Base-by-base conservation (phyloP, 108 stramenopile species). In the Mediolabrus comicus region DNA sequence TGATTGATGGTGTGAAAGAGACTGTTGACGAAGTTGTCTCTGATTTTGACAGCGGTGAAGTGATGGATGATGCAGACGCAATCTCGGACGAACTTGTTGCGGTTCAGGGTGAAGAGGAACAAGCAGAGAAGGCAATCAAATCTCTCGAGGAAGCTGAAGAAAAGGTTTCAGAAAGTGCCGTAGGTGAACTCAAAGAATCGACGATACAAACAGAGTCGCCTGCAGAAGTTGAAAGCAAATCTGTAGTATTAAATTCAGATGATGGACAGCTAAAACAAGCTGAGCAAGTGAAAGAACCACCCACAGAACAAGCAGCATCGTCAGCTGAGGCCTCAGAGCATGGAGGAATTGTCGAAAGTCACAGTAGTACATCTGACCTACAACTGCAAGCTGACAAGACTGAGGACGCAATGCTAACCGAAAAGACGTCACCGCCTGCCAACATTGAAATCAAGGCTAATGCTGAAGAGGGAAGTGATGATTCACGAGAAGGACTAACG, bases 1-100 rank as follows among this genome's bases (percentile, higher is more conserved):
- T 24, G 51, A 64, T 25, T 64, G 51, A 9, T 32, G 32, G 29
- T 19, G 63, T 64, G 16, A 64, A 64, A 31, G 63, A 64, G 41
- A 49, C 51, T 9, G 46, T 32, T 26, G 46, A 64, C 14, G 63
- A 64, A 31, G 51, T 64, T 26, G 46, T 17, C 16, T 29, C 55
- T 28, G 55, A 56, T 49, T 49, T 22, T 24, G 46, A 17, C 3
- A 49, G 46, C 22, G 46, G 46, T n/a, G 46, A 49, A 19, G 46
- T 22, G 19, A 24, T 49, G 46, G 46, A 49, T 49, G 46, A 49
- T 8, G 46, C 22, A 49, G 46, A 49, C 9, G 46, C 46, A 49
- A 49, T 49, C 4, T 24, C 46, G 1, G 46, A 49, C 19, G 46
- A 49, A 9, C 46, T 49, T 24, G 46, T n/a, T 8, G 22, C 46